These are phyloP conservation scores for Carpinus fangiana DNA, from an alignment of 306 rosid genomes.

Conservation along the genomic window DNA sequence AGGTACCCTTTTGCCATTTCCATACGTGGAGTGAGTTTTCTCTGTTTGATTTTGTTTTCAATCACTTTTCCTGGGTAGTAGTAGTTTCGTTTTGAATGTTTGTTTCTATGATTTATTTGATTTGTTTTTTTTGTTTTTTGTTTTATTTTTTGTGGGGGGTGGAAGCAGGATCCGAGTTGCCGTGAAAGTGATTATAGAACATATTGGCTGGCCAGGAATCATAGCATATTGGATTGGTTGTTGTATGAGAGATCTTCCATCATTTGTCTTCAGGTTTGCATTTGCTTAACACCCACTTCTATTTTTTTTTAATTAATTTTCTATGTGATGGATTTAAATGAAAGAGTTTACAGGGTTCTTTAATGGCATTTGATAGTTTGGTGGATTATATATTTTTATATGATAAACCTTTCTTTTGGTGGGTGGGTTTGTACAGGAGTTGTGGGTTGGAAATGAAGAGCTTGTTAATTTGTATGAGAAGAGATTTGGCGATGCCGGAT, in stretches of 20 bases:
- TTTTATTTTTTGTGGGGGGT: constrained; percentile 8
- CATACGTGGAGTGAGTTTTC: neutral
- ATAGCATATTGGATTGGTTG: constrained; percentile 77
- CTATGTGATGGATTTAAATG: neutral
- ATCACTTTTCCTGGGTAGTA: neutral
- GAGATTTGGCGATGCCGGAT: constrained; percentile 76
- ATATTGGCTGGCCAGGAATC: constrained; percentile 83
- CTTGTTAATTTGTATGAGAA: constrained; percentile 78
- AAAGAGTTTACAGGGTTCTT: neutral
- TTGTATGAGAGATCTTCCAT: constrained; percentile 81
- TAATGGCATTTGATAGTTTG: constrained; percentile 1
- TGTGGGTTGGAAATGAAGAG: constrained; percentile 87
- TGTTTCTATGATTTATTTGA: neutral
- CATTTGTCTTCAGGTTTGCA: constrained; percentile 92
- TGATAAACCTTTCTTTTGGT: constrained; percentile 1
- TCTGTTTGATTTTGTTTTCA: neutral
- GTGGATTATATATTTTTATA: neutral
- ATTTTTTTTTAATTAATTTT: neutral
- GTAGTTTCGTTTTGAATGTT: neutral
- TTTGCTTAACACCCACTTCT: neutral
- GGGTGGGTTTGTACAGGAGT: constrained; percentile 48
- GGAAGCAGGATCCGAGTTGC: constrained; percentile 64
- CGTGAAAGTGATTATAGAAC: constrained; percentile 77
- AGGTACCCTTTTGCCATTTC: constrained; percentile 44
- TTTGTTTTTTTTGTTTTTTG: neutral